A percentile compares a stretch with the other conserved stretches of the same genome.
phyloP scores from a whole-genome alignment of 495 filamentous ascomycete species.

The Penicillium odoratum region DNA sequence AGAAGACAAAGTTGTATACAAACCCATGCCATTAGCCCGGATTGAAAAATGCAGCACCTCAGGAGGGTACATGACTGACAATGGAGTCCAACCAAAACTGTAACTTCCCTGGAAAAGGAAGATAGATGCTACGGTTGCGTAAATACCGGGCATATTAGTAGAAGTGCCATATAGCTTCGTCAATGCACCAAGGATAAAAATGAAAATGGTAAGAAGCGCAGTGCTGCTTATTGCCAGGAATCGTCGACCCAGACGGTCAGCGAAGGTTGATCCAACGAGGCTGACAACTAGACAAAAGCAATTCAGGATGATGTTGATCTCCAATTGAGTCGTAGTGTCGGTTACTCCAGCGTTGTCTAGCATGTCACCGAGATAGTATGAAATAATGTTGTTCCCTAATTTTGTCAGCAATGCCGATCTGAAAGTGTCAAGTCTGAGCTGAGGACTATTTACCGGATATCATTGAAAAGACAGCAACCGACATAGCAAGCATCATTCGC shows the following conservation, averaged over 20 bases:
- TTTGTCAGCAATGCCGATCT: neutral
- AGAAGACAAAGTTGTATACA: slow-evolving; percentile 3
- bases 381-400: no score
- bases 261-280: neutral
- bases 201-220: slow-evolving; percentile 2
- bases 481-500: slow-evolving; percentile 2
- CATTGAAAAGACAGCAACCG: slow-evolving; percentile 3
- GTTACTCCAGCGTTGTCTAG: slow-evolving; percentile 5
- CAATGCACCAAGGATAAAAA: slow-evolving; percentile 7
- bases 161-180: slow-evolving; percentile 2
- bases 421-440: no score
- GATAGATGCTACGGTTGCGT: slow-evolving; percentile 6
- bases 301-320: slow-evolving; percentile 8
- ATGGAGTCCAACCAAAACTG: slow-evolving; percentile 4
- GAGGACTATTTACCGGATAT: slow-evolving; percentile 3
- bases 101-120: slow-evolving; percentile 13
- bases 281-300: neutral
- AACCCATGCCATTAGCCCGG: slow-evolving; percentile 7
- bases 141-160: slow-evolving; percentile 4
- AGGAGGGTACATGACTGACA: slow-evolving; percentile 6
- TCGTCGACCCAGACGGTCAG: slow-evolving; percentile 1
- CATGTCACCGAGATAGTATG: neutral
- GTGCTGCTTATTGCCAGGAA: neutral
- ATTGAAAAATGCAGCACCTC: slow-evolving; percentile 6
- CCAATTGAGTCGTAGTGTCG: slow-evolving; percentile 3